A percentile compares a stretch with the other conserved stretches of the same genome.
Evolutionary conservation across 1,284 basidiomycete species (phyloP).

Genomic region (Vanrija humicola): DNA sequence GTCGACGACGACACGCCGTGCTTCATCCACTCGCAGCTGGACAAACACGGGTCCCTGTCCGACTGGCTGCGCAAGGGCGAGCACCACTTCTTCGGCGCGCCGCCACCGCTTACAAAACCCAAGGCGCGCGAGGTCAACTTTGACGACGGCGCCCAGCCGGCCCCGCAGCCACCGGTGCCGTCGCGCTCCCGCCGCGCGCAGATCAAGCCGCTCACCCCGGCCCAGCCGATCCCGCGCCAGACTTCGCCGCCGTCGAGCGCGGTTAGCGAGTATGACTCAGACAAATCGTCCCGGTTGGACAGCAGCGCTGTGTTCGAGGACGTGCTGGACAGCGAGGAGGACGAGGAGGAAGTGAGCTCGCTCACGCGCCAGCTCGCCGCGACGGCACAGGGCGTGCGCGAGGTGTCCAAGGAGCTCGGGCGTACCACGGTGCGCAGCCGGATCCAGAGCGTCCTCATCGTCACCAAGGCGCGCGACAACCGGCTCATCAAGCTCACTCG

Average conservation of each 20-base stretch:
- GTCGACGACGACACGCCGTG: slow-evolving; percentile 32
- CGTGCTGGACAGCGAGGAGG: slow-evolving; percentile 31
- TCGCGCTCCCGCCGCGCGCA: background rate
- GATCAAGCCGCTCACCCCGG: slow-evolving; percentile 8
- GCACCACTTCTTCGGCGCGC: slow-evolving; percentile 3
- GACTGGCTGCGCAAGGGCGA: slow-evolving; percentile 38
- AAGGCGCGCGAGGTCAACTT: background rate
- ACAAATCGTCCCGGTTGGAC: slow-evolving; percentile 20
- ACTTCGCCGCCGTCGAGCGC: background rate
- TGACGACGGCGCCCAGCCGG: background rate
- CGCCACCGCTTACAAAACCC: background rate
- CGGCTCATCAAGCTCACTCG: slow-evolving; percentile 90
- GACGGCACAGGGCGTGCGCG: slow-evolving; percentile 92
- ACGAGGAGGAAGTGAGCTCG: slow-evolving; percentile 60
- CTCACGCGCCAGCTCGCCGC: slow-evolving; percentile 91
- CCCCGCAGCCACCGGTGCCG: background rate
- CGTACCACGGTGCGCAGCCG: slow-evolving; percentile 86
- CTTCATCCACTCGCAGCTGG: slow-evolving; percentile 51
- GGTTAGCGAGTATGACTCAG: slow-evolving; percentile 36
- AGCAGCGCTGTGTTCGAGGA: slow-evolving; percentile 23
- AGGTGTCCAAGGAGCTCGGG: slow-evolving; percentile 99
- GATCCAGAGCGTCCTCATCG: slow-evolving; percentile 89
- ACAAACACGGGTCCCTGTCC: slow-evolving; percentile 45
- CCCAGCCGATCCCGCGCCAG: background rate
- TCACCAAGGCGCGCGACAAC: slow-evolving; percentile 98